Percentiles rank a stretch among this genome's conserved stretches.
These are phyloP conservation scores for Cytospora paraplurivora DNA, from an alignment of 2,329 filamentous ascomycete genomes.

Conservation along the genomic window DNA sequence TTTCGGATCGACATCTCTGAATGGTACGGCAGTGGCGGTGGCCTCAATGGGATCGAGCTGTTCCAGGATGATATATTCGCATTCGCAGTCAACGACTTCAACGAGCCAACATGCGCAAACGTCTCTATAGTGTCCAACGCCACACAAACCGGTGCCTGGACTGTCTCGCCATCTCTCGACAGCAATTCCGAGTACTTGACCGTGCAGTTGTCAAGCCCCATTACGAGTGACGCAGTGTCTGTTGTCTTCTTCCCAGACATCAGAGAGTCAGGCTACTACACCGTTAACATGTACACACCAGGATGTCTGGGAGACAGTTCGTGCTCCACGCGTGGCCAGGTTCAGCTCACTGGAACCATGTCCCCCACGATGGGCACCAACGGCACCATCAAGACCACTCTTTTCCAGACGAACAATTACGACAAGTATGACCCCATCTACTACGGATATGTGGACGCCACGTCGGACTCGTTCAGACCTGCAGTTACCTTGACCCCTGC, in stretches of 20 bases:
- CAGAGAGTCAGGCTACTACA: conserved; percentile 86
- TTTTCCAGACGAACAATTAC: conserved; percentile 91
- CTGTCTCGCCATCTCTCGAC: conserved; percentile 63
- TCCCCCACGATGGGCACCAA: conserved; percentile 44
- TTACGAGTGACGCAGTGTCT: conserved; percentile 61
- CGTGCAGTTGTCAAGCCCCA: conserved; percentile 59
- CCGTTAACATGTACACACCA: conserved; percentile 87
- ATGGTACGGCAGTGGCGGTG: conserved; percentile 85
- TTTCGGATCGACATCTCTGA: conserved; percentile 84
- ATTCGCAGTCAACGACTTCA: conserved; percentile 85
- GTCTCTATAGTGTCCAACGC: conserved; percentile 66
- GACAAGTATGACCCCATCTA: conserved; percentile 97
- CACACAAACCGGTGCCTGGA: conserved; percentile 75
- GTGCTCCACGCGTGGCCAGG: conserved; percentile 74
- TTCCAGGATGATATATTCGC: conserved; percentile 83
- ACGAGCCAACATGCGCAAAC: conserved; percentile 79
- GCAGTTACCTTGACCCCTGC: conserved; percentile 76
- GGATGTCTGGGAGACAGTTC: conserved; percentile 81
- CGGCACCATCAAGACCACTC: conserved; percentile 53
- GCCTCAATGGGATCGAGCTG: conserved; percentile 82
- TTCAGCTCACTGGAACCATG: conserved; percentile 78
- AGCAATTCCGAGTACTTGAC: conserved; percentile 79
- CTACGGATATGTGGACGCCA: conserved; percentile 79
- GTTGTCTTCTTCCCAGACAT: conserved; percentile 85
- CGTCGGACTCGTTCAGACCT: conserved; percentile 72